Evolutionary conservation across 1,284 basidiomycete species (phyloP).

Genomic region (Apiotrichum montevideense): DNA sequence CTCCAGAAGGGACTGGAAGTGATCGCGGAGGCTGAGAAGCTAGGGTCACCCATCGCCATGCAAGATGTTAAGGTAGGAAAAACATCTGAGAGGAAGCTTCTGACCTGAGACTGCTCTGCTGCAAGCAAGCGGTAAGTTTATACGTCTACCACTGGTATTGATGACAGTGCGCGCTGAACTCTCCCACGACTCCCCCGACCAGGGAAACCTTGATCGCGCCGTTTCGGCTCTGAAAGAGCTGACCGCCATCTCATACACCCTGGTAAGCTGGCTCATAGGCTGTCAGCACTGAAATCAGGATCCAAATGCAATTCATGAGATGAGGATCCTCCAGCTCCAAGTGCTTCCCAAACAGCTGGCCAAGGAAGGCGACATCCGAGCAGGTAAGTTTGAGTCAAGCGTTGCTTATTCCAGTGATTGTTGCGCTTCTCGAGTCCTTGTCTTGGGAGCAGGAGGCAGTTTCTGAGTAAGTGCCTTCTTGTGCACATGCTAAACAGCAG

Average conservation of each 20-base stretch:
- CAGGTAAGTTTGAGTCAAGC: background rate
- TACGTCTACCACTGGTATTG: background rate
- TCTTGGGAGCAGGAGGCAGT: constrained; percentile 2
- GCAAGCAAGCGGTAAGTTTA: no score
- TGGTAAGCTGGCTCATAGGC: background rate
- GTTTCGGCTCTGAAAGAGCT: background rate
- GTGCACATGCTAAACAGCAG: background rate
- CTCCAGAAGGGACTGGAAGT: constrained; percentile 5
- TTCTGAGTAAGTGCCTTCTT: background rate
- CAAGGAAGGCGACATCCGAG: constrained; percentile 2
- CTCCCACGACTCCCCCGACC: background rate
- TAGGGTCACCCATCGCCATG: background rate
- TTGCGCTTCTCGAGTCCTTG: background rate
- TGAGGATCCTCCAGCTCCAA: constrained; percentile 6
- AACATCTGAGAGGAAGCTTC: background rate
- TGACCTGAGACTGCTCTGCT: no score
- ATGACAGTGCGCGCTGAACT: constrained; percentile 7
- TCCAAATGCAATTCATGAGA: constrained; percentile 2
- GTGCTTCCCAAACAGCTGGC: constrained; percentile 3
- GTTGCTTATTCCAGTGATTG: background rate
- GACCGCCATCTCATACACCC: background rate
- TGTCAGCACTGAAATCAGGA: background rate
- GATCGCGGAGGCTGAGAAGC: background rate
- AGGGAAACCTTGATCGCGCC: background rate
- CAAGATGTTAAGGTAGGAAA: constrained; percentile 6